These are phyloP conservation scores for Harrya chromipes DNA, from an alignment of 768 basidiomycete species.

Conservation along the genomic window DNA sequence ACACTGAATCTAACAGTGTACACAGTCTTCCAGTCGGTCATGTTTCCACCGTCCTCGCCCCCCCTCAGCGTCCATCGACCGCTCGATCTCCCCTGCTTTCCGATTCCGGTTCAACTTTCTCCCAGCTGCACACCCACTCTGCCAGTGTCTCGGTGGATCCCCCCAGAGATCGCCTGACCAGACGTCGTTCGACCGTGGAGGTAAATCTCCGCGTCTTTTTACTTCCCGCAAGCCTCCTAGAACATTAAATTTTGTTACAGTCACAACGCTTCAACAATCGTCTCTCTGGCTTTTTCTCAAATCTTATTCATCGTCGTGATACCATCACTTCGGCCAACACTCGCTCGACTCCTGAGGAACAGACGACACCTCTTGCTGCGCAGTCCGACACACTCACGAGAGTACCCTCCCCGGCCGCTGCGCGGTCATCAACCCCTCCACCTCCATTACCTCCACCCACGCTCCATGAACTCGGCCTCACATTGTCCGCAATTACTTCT, in stretches of 20 bases:
- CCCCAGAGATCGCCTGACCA: slow-evolving; percentile 38
- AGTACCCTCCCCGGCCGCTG: slow-evolving; percentile 50
- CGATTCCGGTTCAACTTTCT: background rate
- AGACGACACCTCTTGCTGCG: slow-evolving; percentile 23
- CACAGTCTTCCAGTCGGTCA: slow-evolving; percentile 59
- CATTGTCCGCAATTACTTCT: slow-evolving; percentile 61
- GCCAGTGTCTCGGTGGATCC: slow-evolving; percentile 16
- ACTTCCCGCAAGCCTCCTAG: slow-evolving; percentile 3
- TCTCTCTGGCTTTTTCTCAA: slow-evolving; percentile 82
- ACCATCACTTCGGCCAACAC: slow-evolving; percentile 28
- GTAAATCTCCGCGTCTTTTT: slow-evolving; percentile 34
- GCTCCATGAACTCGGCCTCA: slow-evolving; percentile 72
- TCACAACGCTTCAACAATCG: slow-evolving; percentile 66
- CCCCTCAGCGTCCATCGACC: slow-evolving; percentile 33
- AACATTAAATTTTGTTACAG: slow-evolving; percentile 12
- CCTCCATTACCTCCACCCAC: slow-evolving; percentile 69
- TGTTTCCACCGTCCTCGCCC: slow-evolving; percentile 40
- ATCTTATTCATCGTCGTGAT: slow-evolving; percentile 73
- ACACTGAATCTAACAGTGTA: slow-evolving; percentile 51
- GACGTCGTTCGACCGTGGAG: slow-evolving; percentile 57
- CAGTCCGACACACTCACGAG: slow-evolving; percentile 43
- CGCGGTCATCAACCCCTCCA: slow-evolving; percentile 65
- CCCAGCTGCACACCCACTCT: slow-evolving; percentile 8
- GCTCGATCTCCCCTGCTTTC: slow-evolving; percentile 24
- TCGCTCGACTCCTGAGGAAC: slow-evolving; percentile 38